A percentile compares a stretch with the other conserved stretches of the same genome.
Evolutionary conservation across 1,284 basidiomycete species (phyloP).

Genomic region (Marasmius oreades): DNA sequence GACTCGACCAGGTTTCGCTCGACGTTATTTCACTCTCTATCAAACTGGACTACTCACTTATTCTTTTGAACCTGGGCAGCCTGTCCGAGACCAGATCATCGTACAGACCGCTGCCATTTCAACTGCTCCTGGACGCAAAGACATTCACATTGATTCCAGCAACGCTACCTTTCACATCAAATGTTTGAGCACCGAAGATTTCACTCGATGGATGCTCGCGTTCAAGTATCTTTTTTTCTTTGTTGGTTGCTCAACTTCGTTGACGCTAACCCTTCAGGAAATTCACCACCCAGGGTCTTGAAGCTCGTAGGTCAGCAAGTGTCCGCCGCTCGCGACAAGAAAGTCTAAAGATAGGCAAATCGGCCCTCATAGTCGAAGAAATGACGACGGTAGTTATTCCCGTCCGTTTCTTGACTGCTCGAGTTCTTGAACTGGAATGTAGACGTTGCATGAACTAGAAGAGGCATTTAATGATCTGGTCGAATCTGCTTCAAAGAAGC

Average conservation of each 20-base stretch:
- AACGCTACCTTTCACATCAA: constrained; percentile 78
- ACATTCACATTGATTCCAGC: constrained; percentile 76
- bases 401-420: constrained; percentile 1
- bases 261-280: constrained; percentile 8
- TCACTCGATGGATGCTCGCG: constrained; percentile 68
- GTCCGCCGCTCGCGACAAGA: constrained; percentile 37
- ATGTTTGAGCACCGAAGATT: constrained; percentile 68
- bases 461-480: constrained; percentile 33
- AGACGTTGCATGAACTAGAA: constrained; percentile 29
- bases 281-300: constrained; percentile 24
- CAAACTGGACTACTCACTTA: constrained; percentile 71
- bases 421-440: constrained; percentile 8
- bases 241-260: neutral
- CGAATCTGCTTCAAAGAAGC: constrained; percentile 28
- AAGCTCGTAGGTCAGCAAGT: constrained; percentile 47
- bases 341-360: constrained; percentile 40
- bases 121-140: constrained; percentile 61
- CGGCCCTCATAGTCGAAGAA: constrained; percentile 52
- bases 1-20: constrained; percentile 64
- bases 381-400: constrained; percentile 50
- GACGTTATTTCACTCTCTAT: constrained; percentile 71
- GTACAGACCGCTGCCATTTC: constrained; percentile 72
- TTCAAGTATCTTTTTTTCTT: constrained; percentile 48
- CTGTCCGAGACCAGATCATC: constrained; percentile 65
- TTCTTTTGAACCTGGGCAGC: constrained; percentile 68